A percentile compares a stretch with the other conserved stretches of the same genome.
Evolutionary conservation across 345 rosid species (phyloP).

Genomic region (Boechera divaricarpa): DNA sequence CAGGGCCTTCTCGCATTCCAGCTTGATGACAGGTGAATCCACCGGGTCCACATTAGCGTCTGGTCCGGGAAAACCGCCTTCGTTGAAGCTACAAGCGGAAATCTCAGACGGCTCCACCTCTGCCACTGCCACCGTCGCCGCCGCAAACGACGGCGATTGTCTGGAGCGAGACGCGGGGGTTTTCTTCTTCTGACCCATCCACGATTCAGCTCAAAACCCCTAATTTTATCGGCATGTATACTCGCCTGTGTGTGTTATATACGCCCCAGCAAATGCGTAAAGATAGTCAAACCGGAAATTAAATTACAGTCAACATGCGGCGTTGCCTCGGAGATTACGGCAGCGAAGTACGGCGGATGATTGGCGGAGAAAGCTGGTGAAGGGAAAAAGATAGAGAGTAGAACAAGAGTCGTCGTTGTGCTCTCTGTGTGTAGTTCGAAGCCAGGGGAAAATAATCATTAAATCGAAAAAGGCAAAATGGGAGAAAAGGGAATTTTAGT

Average conservation of each 20-base stretch:
- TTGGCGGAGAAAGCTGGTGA: slow-evolving; percentile 55
- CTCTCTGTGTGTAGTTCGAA: slow-evolving; percentile 27
- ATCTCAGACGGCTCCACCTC: slow-evolving; percentile 39
- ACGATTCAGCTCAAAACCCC: slow-evolving; percentile 41
- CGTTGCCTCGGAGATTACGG: slow-evolving; percentile 2
- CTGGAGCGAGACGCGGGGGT: slow-evolving; percentile 62
- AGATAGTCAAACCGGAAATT: slow-evolving; percentile 37
- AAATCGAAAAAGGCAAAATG: neutral
- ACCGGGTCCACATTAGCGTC: slow-evolving; percentile 46
- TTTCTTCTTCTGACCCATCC: slow-evolving; percentile 90
- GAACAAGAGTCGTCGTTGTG: slow-evolving; percentile 35
- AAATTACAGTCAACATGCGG: slow-evolving; percentile 1
- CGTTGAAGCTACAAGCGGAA: slow-evolving; percentile 1
- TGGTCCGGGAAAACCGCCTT: slow-evolving; percentile 19
- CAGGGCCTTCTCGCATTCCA: slow-evolving; percentile 85
- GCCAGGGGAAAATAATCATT: slow-evolving; percentile 18
- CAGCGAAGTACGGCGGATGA: slow-evolving; percentile 34
- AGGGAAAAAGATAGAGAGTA: slow-evolving; percentile 37
- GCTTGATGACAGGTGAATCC: slow-evolving; percentile 54
- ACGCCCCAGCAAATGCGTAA: neutral
- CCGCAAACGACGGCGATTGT: slow-evolving; percentile 46
- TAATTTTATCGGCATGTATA: slow-evolving; percentile 44
- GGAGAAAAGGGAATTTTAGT: slow-evolving; percentile 3
- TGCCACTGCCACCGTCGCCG: slow-evolving; percentile 25
- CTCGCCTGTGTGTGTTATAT: neutral